Base-by-base conservation (phyloP, 805 yeast species). In the Zygotorulaspora sp. region DNA sequence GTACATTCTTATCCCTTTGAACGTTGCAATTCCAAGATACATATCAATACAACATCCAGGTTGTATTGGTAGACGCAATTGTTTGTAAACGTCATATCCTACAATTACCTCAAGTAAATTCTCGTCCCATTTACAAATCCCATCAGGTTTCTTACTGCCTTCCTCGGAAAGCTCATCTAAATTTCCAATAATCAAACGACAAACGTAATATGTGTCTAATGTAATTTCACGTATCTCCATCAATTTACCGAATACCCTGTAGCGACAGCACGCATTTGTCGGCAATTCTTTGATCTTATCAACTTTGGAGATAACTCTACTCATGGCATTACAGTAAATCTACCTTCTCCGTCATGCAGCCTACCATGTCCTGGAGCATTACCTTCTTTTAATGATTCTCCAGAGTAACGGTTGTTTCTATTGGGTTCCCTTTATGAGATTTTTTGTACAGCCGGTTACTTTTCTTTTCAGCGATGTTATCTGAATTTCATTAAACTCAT, bases 41-140 rank as follows among this genome's bases (percentile, higher is more conserved):
- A 52, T 23, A 25, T 46, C 49, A 14, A 50, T 28, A n/a, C 48
- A 41, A 26, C 43, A 51, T 17, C 52, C 52, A 6, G 20, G 29
- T 30, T 44, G 46, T 12, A 13, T 12, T 19, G 17, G 18, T 17
- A 15, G 16, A 17, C 16, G 23, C 34, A 18, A 18, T 17, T 29
- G 25, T 17, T 26, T 20, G 32, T 43, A 43, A n/a, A 38, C 36
- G 18, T 20, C 29, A n/a, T 31, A 31, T 11, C 41, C 36, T 4
- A 43, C 35, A 19, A 30, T 28, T 32, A 36, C 46, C 30, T 29
- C 39, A 32, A 39, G 24, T 22, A 25, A 30, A 24, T 33, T 38
- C n/a, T n/a, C n/a, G n/a, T n/a, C n/a, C n/a, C n/a, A n/a, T n/a
- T n/a, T n/a, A n/a, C n/a, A n/a, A n/a, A n/a, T n/a, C 10, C 13